Base-by-base conservation (phyloP, 23 red algal genomes). In the Gracilaria domingensis region DNA sequence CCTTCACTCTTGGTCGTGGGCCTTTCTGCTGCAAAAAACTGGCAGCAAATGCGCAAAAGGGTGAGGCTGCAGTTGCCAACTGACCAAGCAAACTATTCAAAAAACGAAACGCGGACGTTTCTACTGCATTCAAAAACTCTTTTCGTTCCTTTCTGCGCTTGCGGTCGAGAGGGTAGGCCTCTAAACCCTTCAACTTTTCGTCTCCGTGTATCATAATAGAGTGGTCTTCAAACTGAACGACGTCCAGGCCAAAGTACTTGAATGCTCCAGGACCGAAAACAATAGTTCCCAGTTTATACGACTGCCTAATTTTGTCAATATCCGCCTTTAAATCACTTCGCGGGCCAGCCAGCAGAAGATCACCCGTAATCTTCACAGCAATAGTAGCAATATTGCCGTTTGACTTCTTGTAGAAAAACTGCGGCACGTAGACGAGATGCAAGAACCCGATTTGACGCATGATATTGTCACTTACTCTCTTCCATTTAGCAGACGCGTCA, bases 401-500 rank as follows among this genome's bases (percentile, higher is more conserved):
- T 54, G 30, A 9, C 2, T 75, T 74, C 65, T 74, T 50, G 26
- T 51, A 88, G 39, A 88, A 88, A 12, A 88, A 48, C 49, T 88
- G 84, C 9, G n/a, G n/a, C n/a, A n/a, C n/a, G n/a, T n/a, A n/a
- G n/a, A n/a, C n/a, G n/a, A n/a, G n/a, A n/a, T n/a, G 84, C 18
- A 16, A 21, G 38, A 73, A 36, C 50, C 60, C 84, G 32, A 74
- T 30, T 39, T 20, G 35, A 51, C 37, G 40, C 20, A 88, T 21
- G 11, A 74, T 11, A 1, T 88, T 23, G 42, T 88, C 64, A 49
- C 55, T 69, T 29, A 64, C 18, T 8, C 35, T 17, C 47, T 88
- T 8, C 84, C 84, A 88, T 32, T 88, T 88, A 20, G 65, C 84
- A 12, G 13, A 36, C 18, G 62, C 84, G 66, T 88, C 75, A 14